Base-by-base conservation (phyloP, 805 yeast genomes). In the Tetrapisispora iriomotensis region DNA sequence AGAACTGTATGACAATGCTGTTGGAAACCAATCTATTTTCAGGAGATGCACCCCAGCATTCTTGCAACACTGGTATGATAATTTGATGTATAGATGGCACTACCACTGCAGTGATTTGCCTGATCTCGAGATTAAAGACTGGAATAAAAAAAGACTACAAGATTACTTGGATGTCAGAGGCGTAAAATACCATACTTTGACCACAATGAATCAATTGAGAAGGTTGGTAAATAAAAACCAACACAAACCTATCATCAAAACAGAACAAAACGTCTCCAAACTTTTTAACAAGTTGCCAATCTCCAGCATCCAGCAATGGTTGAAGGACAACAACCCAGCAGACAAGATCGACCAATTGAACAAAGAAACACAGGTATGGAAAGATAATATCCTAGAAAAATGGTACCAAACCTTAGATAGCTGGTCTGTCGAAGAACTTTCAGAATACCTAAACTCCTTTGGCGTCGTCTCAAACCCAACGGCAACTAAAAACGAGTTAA, bases 111-210 rank as follows among this genome's bases (percentile, higher is more conserved):
- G 27, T 20, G 14, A 20, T 13, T 6, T 14, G n/a, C 15, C 6
- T 3, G 22, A n/a, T 14, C 8, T 19, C 10, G 23, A 26, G 4
- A 18, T 29, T 3, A 6, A 22, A 32, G 49, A 52, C 9, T 72
- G 77, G 77, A 58, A 72, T 17, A 67, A 67, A 46, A 67, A 63
- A 15, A 64, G 67, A 39, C 57, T 72, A 42, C 66, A 56, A 45
- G 53, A 61, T 4, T 72, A 68, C 41, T 50, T 72, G 29, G 59
- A 62, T 22, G 53, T 64, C 2, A 65, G 76, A 43, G 65, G 61
- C 24, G 59, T 72, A 23, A 45, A 61, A 12, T 53, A 63, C 37
- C 65, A 72, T 19, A 36, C 52, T 3, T 61, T 68, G 38, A 56
- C 71, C 2, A 66, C 73, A 6, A 65, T 59, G 45, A 42, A 51